phyloP scores from a whole-genome alignment of 83 land plant genomes.

The Picea abies region DNA sequence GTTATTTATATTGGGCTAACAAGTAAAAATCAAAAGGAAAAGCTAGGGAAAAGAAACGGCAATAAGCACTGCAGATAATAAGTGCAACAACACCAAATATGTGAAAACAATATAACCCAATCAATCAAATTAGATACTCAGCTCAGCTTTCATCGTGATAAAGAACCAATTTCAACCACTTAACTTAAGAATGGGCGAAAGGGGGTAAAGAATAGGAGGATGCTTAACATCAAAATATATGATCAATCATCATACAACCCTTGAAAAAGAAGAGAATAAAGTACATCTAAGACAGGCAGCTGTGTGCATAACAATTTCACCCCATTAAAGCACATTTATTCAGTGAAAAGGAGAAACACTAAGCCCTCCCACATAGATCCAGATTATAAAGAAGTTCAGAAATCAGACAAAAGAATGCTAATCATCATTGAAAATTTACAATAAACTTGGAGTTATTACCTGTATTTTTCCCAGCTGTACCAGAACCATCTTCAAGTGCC shows the following conservation, averaged over 20 bases:
- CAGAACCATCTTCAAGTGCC: not conserved
- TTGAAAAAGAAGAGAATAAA: not conserved
- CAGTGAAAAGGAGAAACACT: not conserved
- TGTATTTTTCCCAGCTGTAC: not conserved
- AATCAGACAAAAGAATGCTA: not conserved
- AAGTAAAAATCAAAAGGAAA: not conserved
- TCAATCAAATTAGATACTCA: not conserved
- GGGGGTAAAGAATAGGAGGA: too few species aligned
- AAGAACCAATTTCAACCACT: not conserved
- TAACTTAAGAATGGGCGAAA: not conserved
- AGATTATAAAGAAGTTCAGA: not conserved
- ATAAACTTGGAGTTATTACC: not conserved
- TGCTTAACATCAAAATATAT: not conserved
- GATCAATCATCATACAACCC: too few species aligned
- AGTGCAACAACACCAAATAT: not conserved
- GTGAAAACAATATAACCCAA: too few species aligned
- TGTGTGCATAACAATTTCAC: not conserved
- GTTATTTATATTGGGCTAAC: not conserved
- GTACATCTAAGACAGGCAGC: not conserved
- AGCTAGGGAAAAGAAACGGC: not conserved
- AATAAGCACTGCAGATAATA: not conserved
- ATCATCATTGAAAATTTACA: not conserved
- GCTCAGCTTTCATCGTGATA: not conserved
- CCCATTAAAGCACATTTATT: not conserved
- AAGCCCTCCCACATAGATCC: too few species aligned